A percentile compares a stretch with the other conserved stretches of the same genome.
Conservation (phyloP, 495 filamentous ascomycete genomes). For the Trichoderma gamsii region DNA sequence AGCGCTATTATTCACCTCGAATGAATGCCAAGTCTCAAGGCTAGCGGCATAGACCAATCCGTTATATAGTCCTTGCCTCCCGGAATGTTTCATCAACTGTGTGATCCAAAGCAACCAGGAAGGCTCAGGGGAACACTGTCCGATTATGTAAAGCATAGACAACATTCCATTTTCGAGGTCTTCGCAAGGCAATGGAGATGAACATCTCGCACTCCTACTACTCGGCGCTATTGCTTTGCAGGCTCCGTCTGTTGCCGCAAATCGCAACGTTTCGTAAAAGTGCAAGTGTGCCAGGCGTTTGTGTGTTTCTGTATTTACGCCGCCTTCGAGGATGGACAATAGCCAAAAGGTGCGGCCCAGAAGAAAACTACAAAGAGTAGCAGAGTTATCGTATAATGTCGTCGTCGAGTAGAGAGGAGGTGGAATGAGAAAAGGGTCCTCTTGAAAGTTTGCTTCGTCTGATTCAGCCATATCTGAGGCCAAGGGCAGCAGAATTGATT, state of each 20-base stretch:
- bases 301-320: background rate
- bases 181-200: background rate
- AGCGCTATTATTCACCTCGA: background rate
- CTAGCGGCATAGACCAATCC: background rate
- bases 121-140: background rate
- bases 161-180: background rate
- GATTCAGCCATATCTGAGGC: background rate
- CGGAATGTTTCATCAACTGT: background rate
- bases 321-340: background rate
- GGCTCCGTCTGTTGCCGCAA: background rate
- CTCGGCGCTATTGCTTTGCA: background rate
- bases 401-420: background rate
- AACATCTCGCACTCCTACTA: background rate
- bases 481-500: background rate
- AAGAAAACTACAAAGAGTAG: background rate
- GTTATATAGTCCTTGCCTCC: conserved; percentile 6
- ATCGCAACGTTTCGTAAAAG: background rate
- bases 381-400: background rate
- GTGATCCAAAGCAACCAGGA: conserved; percentile 5
- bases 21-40: conserved; percentile 1
- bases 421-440: background rate
- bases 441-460: background rate
- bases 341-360: background rate
- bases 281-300: background rate
- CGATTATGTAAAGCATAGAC: conserved; percentile 13